Percentiles rank a stretch among this genome's conserved stretches.
Conservation (phyloP, 345 rosid species). For the Salix purpurea region DNA sequence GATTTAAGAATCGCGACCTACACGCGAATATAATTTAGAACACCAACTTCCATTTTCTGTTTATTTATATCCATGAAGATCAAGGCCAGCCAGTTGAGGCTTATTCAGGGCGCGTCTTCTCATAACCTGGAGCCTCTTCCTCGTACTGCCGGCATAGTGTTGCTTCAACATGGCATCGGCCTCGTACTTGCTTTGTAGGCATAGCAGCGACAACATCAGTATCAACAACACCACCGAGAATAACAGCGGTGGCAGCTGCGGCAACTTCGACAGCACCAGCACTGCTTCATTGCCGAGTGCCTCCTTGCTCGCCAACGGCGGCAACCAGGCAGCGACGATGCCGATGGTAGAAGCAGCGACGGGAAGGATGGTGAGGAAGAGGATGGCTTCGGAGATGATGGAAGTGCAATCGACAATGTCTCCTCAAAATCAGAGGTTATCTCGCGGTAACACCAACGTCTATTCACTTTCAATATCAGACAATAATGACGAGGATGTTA, state of each 20-base stretch:
- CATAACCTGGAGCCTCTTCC: not conserved
- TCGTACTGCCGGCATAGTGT: not conserved
- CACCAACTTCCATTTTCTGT: not conserved
- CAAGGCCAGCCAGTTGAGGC: not conserved
- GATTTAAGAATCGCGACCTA: not conserved
- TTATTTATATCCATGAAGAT: constrained; percentile 6
- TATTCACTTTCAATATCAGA: constrained; percentile 3
- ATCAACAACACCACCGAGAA: not conserved
- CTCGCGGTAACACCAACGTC: not conserved
- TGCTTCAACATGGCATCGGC: constrained; percentile 13
- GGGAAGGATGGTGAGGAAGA: constrained; percentile 60
- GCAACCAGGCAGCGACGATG: not conserved
- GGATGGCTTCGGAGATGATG: constrained; percentile 83
- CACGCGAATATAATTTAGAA: not conserved
- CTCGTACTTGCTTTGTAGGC: not conserved
- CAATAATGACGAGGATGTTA: not conserved
- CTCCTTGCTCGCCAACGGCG: not conserved
- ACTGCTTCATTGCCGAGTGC: not conserved
- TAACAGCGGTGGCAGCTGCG: not conserved
- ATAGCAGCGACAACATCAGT: not conserved
- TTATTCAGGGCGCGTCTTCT: not conserved
- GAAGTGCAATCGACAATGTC: constrained; percentile 15
- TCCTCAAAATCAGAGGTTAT: constrained; percentile 29
- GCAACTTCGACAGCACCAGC: not conserved
- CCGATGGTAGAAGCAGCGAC: not conserved